phyloP scores from a whole-genome alignment of 495 filamentous ascomycete genomes.

The Tuber aestivum region DNA sequence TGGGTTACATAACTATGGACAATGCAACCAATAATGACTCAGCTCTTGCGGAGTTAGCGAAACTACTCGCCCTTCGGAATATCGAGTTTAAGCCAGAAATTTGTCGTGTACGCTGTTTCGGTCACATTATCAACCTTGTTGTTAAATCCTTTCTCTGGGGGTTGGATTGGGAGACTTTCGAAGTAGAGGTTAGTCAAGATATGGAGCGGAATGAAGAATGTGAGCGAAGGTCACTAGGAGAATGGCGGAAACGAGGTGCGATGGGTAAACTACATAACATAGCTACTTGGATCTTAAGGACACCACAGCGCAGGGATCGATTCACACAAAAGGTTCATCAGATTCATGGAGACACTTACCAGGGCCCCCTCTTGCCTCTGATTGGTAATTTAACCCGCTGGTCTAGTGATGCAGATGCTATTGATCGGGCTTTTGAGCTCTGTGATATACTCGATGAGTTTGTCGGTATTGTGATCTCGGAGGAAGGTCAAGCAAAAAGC shows the following conservation, averaged over 20 bases:
- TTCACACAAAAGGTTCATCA: neutral
- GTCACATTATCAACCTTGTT: slow-evolving; percentile 1
- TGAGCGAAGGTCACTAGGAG: neutral
- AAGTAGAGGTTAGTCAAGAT: neutral
- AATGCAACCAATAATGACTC: slow-evolving; percentile 9
- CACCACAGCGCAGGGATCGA: neutral
- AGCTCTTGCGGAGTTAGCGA: neutral
- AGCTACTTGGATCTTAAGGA: neutral
- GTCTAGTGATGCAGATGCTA: neutral
- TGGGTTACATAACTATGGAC: neutral
- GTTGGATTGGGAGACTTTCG: neutral
- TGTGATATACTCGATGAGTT: neutral
- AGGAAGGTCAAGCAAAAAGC: neutral
- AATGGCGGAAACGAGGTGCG: neutral
- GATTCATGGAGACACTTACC: neutral
- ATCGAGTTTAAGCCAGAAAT: neutral
- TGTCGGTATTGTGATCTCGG: neutral
- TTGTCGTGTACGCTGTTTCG: neutral
- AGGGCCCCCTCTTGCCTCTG: neutral
- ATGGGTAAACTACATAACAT: neutral
- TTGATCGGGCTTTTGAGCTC: neutral
- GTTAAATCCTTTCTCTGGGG: slow-evolving; percentile 6
- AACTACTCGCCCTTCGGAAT: neutral
- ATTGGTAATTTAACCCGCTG: neutral
- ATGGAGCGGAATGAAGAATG: neutral